Conservation (phyloP, 768 basidiomycete species). For the Termitomyces heimii region DNA sequence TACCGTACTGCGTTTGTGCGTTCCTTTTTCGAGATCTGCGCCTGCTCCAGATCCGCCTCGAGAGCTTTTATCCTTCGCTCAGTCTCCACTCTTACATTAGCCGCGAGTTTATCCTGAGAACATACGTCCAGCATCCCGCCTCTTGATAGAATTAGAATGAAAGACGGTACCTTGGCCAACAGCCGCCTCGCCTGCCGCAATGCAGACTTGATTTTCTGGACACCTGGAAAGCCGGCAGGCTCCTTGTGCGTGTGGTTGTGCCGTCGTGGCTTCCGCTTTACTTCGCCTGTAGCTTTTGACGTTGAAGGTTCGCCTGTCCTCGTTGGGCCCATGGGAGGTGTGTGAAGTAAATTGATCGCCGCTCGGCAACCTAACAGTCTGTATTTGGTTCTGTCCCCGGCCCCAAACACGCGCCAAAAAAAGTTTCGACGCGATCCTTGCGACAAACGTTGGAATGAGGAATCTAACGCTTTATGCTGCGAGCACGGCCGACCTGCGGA, state of each 20-base stretch:
- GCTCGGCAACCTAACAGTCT: slow-evolving; percentile 1
- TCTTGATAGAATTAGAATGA: not conserved
- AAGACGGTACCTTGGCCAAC: slow-evolving; percentile 59
- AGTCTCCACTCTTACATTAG: slow-evolving; percentile 75
- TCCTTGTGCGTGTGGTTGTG: slow-evolving; percentile 21
- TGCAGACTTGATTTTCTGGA: slow-evolving; percentile 82
- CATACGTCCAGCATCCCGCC: not conserved
- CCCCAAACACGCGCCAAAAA: slow-evolving; percentile 12
- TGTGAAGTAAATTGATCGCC: slow-evolving; percentile 2
- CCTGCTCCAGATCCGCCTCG: slow-evolving; percentile 64
- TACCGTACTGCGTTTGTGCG: slow-evolving; percentile 72
- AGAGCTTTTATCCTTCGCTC: slow-evolving; percentile 74
- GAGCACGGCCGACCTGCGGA: slow-evolving; percentile 18
- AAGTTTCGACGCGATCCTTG: slow-evolving; percentile 9
- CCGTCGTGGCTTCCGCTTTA: slow-evolving; percentile 20
- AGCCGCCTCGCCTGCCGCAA: slow-evolving; percentile 80
- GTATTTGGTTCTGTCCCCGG: slow-evolving; percentile 5
- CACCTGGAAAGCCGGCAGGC: slow-evolving; percentile 45
- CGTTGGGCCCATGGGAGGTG: slow-evolving; percentile 17
- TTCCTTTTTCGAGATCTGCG: slow-evolving; percentile 61
- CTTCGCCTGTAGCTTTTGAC: slow-evolving; percentile 12
- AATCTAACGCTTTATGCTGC: slow-evolving; percentile 44
- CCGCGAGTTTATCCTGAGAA: slow-evolving; percentile 69
- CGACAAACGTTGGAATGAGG: slow-evolving; percentile 34
- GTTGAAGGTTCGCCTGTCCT: slow-evolving; percentile 13